Conservation (phyloP, 2,329 filamentous ascomycete species). For the Fusarium fracticaudum region DNA sequence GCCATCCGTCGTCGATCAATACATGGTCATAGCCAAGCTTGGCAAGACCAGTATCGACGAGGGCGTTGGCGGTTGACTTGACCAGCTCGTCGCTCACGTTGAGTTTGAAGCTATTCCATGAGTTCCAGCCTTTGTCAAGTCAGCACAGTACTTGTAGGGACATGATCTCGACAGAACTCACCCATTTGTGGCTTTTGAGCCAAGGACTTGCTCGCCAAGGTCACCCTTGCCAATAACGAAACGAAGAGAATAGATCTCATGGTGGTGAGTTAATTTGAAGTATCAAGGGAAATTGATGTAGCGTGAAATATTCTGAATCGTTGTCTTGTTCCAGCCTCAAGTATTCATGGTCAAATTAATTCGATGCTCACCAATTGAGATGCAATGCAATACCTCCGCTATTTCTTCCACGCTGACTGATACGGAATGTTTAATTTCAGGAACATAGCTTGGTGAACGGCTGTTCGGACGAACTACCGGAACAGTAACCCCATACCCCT, state of each 20-base stretch:
- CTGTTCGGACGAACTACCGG: not conserved
- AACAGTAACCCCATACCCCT: too few species aligned
- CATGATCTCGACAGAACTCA: not conserved
- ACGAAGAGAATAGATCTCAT: not conserved
- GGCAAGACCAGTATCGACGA: not conserved
- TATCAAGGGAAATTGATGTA: not conserved
- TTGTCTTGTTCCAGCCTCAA: not conserved
- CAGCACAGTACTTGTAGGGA: not conserved
- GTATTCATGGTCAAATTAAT: not conserved
- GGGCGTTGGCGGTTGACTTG: not conserved
- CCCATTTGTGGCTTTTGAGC: not conserved
- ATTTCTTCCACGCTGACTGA: not conserved
- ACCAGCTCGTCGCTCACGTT: not conserved
- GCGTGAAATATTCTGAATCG: not conserved
- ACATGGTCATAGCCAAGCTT: not conserved
- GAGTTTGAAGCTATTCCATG: not conserved
- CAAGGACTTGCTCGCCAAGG: not conserved
- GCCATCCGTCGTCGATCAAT: not conserved
- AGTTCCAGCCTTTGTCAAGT: not conserved
- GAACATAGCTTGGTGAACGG: not conserved
- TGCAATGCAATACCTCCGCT: accelerated
- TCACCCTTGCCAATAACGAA: not conserved
- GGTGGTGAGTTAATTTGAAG: not conserved
- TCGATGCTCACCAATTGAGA: too few species aligned
- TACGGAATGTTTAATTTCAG: not conserved